Evolutionary conservation across 1,284 basidiomycete species (phyloP).

Genomic region (Earliella scabrosa): DNA sequence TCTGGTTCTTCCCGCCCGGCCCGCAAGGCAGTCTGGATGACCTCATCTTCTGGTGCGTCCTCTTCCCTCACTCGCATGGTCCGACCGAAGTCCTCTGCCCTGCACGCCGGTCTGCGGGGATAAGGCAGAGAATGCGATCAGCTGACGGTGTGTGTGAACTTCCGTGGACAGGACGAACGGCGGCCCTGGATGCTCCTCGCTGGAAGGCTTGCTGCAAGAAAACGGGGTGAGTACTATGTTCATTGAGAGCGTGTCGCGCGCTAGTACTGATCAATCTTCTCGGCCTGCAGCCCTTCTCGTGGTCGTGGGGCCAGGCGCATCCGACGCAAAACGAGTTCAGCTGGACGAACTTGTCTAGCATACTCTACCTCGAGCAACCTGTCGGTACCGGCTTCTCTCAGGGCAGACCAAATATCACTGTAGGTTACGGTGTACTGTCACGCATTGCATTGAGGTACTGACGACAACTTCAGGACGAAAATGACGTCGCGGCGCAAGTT

Average conservation of each 20-base stretch:
- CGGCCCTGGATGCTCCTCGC: conserved; percentile 68
- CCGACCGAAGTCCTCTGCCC: no score
- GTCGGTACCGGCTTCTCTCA: conserved; percentile 83
- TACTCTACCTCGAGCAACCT: conserved; percentile 87
- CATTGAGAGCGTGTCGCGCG: neutral
- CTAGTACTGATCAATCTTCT: neutral
- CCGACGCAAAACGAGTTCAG: conserved; percentile 73
- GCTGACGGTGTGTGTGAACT: conserved; percentile 7
- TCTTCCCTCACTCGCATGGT: no score
- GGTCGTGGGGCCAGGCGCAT: conserved; percentile 67
- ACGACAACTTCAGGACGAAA: conserved; percentile 54
- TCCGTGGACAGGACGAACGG: conserved; percentile 50
- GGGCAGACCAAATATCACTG: conserved; percentile 68
- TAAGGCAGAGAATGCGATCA: neutral
- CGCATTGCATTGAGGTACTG: neutral
- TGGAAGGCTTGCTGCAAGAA: conserved; percentile 82
- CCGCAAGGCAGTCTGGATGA: conserved; percentile 73
- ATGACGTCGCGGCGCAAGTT: conserved; percentile 65
- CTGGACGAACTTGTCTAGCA: conserved; percentile 82
- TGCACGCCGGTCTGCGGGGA: no score
- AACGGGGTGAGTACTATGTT: conserved; percentile 63
- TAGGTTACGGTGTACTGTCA: conserved; percentile 28
- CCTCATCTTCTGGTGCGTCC: conserved; percentile 67
- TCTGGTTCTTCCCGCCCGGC: conserved; percentile 87
- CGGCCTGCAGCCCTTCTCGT: conserved; percentile 60